A percentile compares a stretch with the other conserved stretches of the same genome.
Conservation (phyloP, 2,329 filamentous ascomycete species). For the Dichotomopilus funicola region DNA sequence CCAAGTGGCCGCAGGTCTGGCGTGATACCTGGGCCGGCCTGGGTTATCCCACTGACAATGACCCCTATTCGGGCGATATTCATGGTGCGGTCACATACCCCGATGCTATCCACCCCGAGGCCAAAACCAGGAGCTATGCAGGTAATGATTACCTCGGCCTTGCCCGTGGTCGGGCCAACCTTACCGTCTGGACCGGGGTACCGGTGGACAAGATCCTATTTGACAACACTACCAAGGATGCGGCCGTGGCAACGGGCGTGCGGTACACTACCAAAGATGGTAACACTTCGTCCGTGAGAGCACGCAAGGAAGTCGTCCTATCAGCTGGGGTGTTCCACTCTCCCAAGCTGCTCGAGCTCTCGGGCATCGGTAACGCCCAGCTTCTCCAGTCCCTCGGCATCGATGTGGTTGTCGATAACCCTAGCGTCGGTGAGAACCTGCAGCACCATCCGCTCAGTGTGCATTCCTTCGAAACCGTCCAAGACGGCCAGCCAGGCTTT, state of each 20-base stretch:
- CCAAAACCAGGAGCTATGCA: constrained; percentile 23
- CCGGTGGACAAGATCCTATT: constrained; percentile 31
- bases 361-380: constrained; percentile 33
- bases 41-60: constrained; percentile 27
- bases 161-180: constrained; percentile 27
- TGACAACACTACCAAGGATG: constrained; percentile 14
- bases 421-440: constrained; percentile 40
- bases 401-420: constrained; percentile 33
- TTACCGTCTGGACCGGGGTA: constrained; percentile 29
- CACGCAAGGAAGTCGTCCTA: constrained; percentile 34
- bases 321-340: constrained; percentile 35
- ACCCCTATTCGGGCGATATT: constrained; percentile 25
- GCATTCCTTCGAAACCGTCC: constrained; percentile 13
- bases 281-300: constrained; percentile 10
- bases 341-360: constrained; percentile 30
- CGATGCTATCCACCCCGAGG: constrained; percentile 11
- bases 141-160: constrained; percentile 30
- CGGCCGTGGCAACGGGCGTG: constrained; percentile 30
- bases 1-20: constrained; percentile 30
- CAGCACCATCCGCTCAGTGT: constrained; percentile 30
- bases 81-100: constrained; percentile 12
- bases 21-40: constrained; percentile 30
- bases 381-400: constrained; percentile 36
- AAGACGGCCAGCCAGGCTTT: constrained; percentile 1
- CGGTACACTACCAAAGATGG: constrained; percentile 20